Evolutionary conservation across 805 yeast species (phyloP), one percentile per base, ranked within the genome.

Genomic region (Candida taoyuanica): DNA sequence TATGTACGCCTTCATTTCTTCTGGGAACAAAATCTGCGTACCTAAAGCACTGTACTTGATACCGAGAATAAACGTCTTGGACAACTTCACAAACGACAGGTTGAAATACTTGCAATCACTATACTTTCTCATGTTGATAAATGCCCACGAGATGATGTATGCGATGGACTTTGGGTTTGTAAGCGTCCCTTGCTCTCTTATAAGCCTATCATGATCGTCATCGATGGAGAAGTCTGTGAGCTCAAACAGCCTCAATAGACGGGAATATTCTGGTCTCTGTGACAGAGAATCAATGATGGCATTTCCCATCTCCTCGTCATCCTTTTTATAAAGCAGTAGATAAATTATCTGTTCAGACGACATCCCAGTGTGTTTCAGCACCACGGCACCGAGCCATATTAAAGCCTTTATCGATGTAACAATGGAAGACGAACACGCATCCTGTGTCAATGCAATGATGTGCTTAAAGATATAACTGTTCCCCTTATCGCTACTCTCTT

Each of bases 361-460:
- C 15, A 33, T 6, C 9, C 35, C 35, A 17, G 35, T 33, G 18
- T 17, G 23, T 17, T 33, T 23, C 23, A 7, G 23, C 13, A 33
- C 21, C 7, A 27, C 21, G 11, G 35, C 23, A 16, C 34, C 36
- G 11, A 39, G 25, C 37, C 37, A 39, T 4, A 34, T 6, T 8
- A 34, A 15, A 3, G 23, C 18, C 15, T 19, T 39, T 16, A 17
- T 17, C 5, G 32, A 14, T 3, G 21, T 17, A 3, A 33, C 28
- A 13, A 24, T 26, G 25, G 33, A 37, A 34, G 34, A 25, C 5
- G 28, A 16, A 9, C 32, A 5, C 6, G 26, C 16, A 12, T 33
- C 27, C 18, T 30, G 31, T 2, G 28, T 6, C 13, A 33, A 17
- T 16, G 35, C 20, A 5, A 33, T 17, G 3, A 27, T 5, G 17